phyloP scores from a whole-genome alignment of 192 early-diverging fungal species.

The Helicostylum pulchrum region DNA sequence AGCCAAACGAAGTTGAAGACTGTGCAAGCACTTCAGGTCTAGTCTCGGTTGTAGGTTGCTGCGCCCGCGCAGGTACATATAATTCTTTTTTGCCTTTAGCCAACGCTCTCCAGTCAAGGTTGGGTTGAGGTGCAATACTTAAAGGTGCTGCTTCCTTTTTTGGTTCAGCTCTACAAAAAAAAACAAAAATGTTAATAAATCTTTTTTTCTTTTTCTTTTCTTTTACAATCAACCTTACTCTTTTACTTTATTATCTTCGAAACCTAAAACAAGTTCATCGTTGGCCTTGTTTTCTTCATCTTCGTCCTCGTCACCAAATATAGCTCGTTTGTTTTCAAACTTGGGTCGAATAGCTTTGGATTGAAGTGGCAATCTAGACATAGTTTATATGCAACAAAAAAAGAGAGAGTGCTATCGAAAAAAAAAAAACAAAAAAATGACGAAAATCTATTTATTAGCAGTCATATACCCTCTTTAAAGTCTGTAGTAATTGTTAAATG shows the following conservation, averaged over 20 bases:
- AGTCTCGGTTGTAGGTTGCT: background rate
- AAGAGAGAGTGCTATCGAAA: background rate
- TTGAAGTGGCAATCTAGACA: slow-evolving; percentile 18
- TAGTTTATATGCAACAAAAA: background rate
- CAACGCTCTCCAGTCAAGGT: slow-evolving; percentile 42
- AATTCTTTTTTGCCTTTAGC: slow-evolving; percentile 36
- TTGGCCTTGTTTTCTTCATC: slow-evolving; percentile 26
- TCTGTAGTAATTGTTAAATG: too few species aligned
- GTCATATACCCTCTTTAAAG: too few species aligned
- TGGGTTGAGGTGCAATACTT: slow-evolving; percentile 41
- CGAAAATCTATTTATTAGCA: too few species aligned
- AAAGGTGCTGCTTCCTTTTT: slow-evolving; percentile 35
- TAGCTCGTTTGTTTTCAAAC: slow-evolving; percentile 7
- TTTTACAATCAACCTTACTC: slow-evolving; percentile 27
- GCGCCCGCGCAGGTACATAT: slow-evolving; percentile 31
- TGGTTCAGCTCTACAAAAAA: slow-evolving; percentile 31
- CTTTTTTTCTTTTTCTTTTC: slow-evolving; percentile 6
- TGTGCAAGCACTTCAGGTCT: slow-evolving; percentile 22
- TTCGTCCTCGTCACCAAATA: slow-evolving; percentile 44
- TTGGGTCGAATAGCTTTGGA: slow-evolving; percentile 14
- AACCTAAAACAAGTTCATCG: slow-evolving; percentile 42
- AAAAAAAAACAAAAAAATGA: too few species aligned
- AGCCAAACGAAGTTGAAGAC: slow-evolving; percentile 23
- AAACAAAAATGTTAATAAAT: background rate
- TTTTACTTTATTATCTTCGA: slow-evolving; percentile 47